A percentile compares a stretch with the other conserved stretches of the same genome.
Evolutionary conservation across 192 early-diverging fungal genomes (phyloP).

Genomic region (Radiomyces spectabilis): DNA sequence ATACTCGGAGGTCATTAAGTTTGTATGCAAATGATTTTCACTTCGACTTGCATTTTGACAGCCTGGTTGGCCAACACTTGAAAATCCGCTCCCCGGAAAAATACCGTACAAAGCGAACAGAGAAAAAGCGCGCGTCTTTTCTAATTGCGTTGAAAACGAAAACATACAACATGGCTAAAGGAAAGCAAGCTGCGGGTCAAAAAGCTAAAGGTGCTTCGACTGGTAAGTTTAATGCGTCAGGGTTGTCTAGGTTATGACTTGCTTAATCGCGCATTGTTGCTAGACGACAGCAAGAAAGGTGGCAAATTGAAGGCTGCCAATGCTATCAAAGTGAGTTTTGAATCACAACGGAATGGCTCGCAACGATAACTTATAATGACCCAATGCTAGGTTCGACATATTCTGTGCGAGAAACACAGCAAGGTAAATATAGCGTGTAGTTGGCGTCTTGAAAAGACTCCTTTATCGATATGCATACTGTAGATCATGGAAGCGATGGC

Average conservation of each 20-base stretch:
- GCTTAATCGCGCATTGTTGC: not conserved
- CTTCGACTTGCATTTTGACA: too few relatives aligned
- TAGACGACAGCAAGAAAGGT: slow-evolving; percentile 29
- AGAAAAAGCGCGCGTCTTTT: too few relatives aligned
- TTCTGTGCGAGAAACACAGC: slow-evolving; percentile 78
- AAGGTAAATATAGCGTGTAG: slow-evolving; percentile 30
- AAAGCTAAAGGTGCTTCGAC: slow-evolving; percentile 4
- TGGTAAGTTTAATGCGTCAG: not conserved
- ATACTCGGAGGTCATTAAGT: too few relatives aligned
- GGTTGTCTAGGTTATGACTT: not conserved
- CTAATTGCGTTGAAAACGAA: too few relatives aligned
- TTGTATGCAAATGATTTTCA: too few relatives aligned
- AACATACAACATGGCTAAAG: slow-evolving; percentile 21
- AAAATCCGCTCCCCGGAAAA: too few relatives aligned
- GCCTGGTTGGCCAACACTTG: too few relatives aligned
- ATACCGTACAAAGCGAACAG: too few relatives aligned
- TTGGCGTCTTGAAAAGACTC: slow-evolving; percentile 1
- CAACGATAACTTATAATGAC: not conserved
- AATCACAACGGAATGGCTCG: not conserved
- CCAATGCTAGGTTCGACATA: slow-evolving; percentile 55
- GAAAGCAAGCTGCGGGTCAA: slow-evolving; percentile 19
- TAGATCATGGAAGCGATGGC: slow-evolving; percentile 54
- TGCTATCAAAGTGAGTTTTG: slow-evolving; percentile 37
- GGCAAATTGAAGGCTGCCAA: slow-evolving; percentile 58
- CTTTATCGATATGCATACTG: not conserved